Conservation (phyloP, 2,329 filamentous ascomycete species). For the Aspergillus pseudonomiae region DNA sequence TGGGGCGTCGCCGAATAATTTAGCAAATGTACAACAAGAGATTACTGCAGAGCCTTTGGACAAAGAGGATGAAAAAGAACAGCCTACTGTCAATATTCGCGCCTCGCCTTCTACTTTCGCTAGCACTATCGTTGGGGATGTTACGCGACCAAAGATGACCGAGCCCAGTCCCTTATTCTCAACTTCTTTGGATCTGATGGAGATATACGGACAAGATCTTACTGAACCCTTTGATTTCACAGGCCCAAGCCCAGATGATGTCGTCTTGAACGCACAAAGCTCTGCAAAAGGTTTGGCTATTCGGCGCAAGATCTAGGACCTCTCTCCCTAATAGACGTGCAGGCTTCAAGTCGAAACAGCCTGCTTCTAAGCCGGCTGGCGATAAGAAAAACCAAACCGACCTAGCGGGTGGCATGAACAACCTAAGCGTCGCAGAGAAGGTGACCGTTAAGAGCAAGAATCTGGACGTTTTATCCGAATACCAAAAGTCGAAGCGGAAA, state of each 20-base stretch:
- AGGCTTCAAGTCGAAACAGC: constrained; percentile 50
- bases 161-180: constrained; percentile 39
- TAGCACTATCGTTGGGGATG: constrained; percentile 43
- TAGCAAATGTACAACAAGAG: constrained; percentile 10
- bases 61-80: constrained; percentile 18
- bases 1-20: constrained; percentile 6
- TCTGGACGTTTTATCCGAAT: constrained; percentile 80
- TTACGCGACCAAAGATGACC: constrained; percentile 27
- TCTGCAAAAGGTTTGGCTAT: constrained; percentile 72
- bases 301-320: constrained; percentile 40
- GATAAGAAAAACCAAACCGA: constrained; percentile 47
- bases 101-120: constrained; percentile 57
- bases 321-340: constrained; percentile 42
- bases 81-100: constrained; percentile 35
- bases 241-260: constrained; percentile 87
- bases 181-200: constrained; percentile 38
- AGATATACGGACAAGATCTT: constrained; percentile 43
- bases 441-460: constrained; percentile 70
- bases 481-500: constrained; percentile 73
- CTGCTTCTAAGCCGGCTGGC: constrained; percentile 41
- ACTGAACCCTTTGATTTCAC: constrained; percentile 65
- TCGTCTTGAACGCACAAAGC: constrained; percentile 80
- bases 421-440: constrained; percentile 53
- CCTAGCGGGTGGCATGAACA: constrained; percentile 52
- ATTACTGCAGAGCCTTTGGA: not conserved